These are phyloP conservation scores for Paraglomus occultum DNA, from an alignment of 192 early-diverging fungal genomes.

Conservation along the genomic window DNA sequence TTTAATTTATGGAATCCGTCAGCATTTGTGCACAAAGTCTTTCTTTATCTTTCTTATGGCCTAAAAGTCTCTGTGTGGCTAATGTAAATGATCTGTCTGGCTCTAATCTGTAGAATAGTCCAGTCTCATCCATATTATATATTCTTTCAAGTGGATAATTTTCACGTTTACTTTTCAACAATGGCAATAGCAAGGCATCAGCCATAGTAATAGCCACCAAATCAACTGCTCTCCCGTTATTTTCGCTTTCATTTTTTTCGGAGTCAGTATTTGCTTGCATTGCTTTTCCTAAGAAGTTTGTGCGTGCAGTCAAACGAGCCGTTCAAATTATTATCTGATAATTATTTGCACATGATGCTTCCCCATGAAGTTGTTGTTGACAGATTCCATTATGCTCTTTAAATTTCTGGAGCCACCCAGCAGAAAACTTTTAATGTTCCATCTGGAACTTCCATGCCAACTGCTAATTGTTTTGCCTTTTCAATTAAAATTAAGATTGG, in stretches of 20 bases:
- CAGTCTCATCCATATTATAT: conserved; percentile 26
- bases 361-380: conserved; percentile 19
- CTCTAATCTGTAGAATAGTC: conserved; percentile 16
- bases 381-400: conserved; percentile 38
- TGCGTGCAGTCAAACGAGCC: too few species aligned
- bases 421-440: conserved; percentile 35
- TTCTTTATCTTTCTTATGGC: conserved; percentile 27
- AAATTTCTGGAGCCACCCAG: conserved; percentile 43
- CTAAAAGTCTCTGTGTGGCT: background rate
- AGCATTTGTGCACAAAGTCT: conserved; percentile 13
- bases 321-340: too few species aligned
- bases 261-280: too few species aligned
- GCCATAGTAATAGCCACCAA: conserved; percentile 16
- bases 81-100: conserved; percentile 21
- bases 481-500: conserved; percentile 4
- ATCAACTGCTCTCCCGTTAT: too few species aligned
- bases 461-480: conserved; percentile 4
- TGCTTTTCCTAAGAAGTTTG: too few species aligned
- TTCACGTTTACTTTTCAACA: conserved; percentile 14
- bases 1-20: conserved; percentile 3
- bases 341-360: conserved; percentile 9
- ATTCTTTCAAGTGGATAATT: conserved; percentile 26
- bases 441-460: background rate
- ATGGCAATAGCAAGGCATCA: background rate
- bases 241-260: too few species aligned